Evolutionary conservation across 2,329 filamentous ascomycete genomes (phyloP).

Genomic region (Botrytis medusae): DNA sequence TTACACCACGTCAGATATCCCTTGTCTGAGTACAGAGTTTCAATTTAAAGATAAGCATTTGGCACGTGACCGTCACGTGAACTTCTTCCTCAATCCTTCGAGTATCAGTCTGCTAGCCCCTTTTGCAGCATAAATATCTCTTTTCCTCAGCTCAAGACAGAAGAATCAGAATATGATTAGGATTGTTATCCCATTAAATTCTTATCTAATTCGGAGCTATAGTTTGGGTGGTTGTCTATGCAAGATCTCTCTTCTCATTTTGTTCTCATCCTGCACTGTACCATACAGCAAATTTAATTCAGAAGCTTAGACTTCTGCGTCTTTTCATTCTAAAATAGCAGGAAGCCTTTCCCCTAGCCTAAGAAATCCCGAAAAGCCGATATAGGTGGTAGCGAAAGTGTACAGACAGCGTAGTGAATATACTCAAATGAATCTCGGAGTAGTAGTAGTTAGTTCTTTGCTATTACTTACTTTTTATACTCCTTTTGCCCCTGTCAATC

Average conservation of each 20-base stretch:
- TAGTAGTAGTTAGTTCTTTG: background rate
- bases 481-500: no score
- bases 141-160: background rate
- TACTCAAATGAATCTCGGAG: background rate
- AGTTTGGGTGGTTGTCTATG: background rate
- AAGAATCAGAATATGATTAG: background rate
- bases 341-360: no score
- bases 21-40: background rate
- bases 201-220: background rate
- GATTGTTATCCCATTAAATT: background rate
- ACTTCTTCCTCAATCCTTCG: no score
- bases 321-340: no score
- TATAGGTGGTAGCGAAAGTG: no score
- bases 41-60: fast-evolving
- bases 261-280: background rate
- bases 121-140: no score
- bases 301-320: background rate
- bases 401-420: background rate
- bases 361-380: no score
- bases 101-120: background rate
- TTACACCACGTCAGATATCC: background rate
- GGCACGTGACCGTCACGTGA: background rate
- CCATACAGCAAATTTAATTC: background rate
- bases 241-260: background rate
- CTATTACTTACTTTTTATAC: no score